These are phyloP conservation scores for Talaromyces liani DNA, from an alignment of 495 filamentous ascomycete genomes.

Conservation along the genomic window DNA sequence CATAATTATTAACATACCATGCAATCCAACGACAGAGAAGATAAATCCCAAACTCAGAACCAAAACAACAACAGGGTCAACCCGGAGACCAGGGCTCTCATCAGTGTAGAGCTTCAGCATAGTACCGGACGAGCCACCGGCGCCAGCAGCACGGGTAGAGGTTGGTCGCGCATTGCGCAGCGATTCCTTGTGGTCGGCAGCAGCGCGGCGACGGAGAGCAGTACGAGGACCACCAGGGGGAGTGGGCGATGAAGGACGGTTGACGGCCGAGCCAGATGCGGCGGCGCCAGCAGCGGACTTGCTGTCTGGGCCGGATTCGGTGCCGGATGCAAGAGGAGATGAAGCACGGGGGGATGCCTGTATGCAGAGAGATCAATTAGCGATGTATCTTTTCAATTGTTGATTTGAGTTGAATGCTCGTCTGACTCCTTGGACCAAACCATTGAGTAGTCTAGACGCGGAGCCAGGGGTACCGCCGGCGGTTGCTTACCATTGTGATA, in stretches of 20 bases:
- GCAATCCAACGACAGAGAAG: slow-evolving; percentile 93
- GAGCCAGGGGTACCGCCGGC: neutral
- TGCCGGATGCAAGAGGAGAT: slow-evolving; percentile 41
- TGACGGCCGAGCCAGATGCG: slow-evolving; percentile 55
- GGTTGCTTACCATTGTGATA: slow-evolving; percentile 1
- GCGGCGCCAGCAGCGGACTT: slow-evolving; percentile 64
- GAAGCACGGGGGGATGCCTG: slow-evolving; percentile 41
- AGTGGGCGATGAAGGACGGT: slow-evolving; percentile 76
- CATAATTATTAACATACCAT: slow-evolving; percentile 57
- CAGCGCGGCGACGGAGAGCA: slow-evolving; percentile 85
- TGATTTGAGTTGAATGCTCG: neutral
- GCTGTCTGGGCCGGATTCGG: slow-evolving; percentile 41
- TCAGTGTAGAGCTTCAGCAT: slow-evolving; percentile 99
- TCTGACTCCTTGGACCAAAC: neutral
- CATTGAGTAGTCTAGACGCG: neutral
- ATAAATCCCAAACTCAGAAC: slow-evolving; percentile 95
- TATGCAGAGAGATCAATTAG: slow-evolving; percentile 2
- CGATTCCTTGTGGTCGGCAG: slow-evolving; percentile 92
- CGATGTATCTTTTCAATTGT: neutral
- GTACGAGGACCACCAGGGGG: slow-evolving; percentile 93
- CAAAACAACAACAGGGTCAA: slow-evolving; percentile 94
- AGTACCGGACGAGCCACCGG: slow-evolving; percentile 91
- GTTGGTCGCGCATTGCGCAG: slow-evolving; percentile 83
- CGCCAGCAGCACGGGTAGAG: slow-evolving; percentile 87
- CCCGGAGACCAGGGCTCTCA: slow-evolving; percentile 90